Conservation (phyloP, 1,284 basidiomycete genomes). For the Cutaneotrichosporon sp. region DNA sequence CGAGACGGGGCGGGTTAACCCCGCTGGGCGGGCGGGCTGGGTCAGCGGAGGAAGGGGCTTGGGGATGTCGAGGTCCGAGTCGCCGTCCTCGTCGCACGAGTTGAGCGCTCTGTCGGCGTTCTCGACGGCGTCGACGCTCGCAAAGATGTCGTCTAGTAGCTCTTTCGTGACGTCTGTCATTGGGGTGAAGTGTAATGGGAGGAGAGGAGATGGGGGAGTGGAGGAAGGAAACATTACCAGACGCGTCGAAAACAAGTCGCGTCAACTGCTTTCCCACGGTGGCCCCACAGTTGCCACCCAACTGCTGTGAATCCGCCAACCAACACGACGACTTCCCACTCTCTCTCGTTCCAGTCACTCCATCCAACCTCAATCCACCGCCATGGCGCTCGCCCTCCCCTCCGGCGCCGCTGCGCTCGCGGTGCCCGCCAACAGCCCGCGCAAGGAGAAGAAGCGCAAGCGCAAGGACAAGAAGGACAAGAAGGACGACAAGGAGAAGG, state of each 20-base stretch:
- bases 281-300: too few species aligned
- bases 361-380: not conserved
- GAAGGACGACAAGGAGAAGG: constrained; percentile 18
- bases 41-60: constrained; percentile 14
- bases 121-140: constrained; percentile 21
- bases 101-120: constrained; percentile 15
- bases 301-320: too few species aligned
- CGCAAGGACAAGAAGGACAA: constrained; percentile 9
- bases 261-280: constrained; percentile 18
- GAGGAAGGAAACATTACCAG: constrained; percentile 11
- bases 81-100: constrained; percentile 25
- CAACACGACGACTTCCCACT: too few species aligned
- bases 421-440: constrained; percentile 19
- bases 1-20: not conserved
- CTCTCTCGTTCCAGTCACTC: too few species aligned
- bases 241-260: constrained; percentile 21
- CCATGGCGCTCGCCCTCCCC: constrained; percentile 13
- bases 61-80: constrained; percentile 22
- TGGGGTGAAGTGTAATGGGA: constrained; percentile 13
- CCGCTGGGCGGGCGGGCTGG: not conserved
- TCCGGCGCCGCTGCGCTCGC: constrained; percentile 14
- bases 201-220: too few species aligned
- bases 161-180: constrained; percentile 13
- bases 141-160: constrained; percentile 26
- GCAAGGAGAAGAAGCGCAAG: constrained; percentile 24